Percentiles rank a stretch among this genome's conserved stretches.
Conservation (phyloP, 305 asterid genomes). For the Solanum hybrid region DNA sequence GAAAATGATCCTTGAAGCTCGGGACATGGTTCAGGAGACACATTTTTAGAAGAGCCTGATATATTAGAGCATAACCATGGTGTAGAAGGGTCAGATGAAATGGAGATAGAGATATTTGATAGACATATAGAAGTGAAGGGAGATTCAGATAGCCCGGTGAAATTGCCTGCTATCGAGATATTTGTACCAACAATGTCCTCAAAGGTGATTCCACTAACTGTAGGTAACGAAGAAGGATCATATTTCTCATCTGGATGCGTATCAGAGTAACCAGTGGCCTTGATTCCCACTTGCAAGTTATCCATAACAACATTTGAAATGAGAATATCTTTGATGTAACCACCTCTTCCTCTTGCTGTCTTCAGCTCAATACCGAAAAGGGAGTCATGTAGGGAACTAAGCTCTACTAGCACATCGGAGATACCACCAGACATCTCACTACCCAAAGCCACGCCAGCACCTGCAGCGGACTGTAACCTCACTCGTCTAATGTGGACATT, state of each 20-base stretch:
- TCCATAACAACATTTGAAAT: conserved; percentile 44
- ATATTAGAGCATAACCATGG: conserved; percentile 56
- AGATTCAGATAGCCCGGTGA: conserved; percentile 57
- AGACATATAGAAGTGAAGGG: conserved; percentile 75
- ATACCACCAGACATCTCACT: conserved; percentile 99
- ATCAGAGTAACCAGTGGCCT: conserved; percentile 56
- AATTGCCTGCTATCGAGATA: conserved; percentile 51
- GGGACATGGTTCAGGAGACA: conserved; percentile 59
- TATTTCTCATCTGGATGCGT: conserved; percentile 73
- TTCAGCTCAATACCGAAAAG: conserved; percentile 50
- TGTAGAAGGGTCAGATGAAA: conserved; percentile 20
- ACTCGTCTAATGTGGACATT: conserved; percentile 50
- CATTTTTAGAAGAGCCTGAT: conserved; percentile 49
- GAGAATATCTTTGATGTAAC: conserved; percentile 47
- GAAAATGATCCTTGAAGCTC: conserved; percentile 42
- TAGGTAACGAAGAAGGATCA: conserved; percentile 65
- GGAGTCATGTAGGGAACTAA: conserved; percentile 42
- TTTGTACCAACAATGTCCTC: conserved; percentile 51
- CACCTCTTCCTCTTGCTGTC: conserved; percentile 80
- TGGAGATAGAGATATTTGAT: conserved; percentile 48
- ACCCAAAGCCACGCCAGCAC: conserved; percentile 77
- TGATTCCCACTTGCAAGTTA: conserved; percentile 49
- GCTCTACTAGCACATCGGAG: conserved; percentile 53
- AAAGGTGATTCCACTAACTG: conserved; percentile 45
- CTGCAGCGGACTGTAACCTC: conserved; percentile 42